Evolutionary conservation across 2,329 filamentous ascomycete species (phyloP), one percentile per base, ranked within the genome.

Genomic region (Fusarium sp.): DNA sequence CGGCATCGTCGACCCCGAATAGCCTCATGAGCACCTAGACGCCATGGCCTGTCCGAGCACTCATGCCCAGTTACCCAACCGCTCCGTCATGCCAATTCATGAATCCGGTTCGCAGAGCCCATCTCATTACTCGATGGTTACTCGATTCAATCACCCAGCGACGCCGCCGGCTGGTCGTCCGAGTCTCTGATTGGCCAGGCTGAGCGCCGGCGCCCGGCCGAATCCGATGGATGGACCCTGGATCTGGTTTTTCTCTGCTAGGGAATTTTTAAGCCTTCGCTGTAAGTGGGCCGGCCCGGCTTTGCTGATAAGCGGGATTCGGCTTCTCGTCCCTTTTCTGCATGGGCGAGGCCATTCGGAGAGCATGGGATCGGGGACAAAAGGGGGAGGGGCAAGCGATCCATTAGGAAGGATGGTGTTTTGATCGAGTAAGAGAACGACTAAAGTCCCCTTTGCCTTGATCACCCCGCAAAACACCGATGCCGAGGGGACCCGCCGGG

Each of bases 81-180:
- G n/a, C 16, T 41, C 52, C 30, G 28, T 53, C 41, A 46, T n/a
- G 34, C 3, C 11, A 28, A 36, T n/a, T 44, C 39, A 18, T 16
- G 13, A 27, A 44, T 36, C 23, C 15, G 23, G 37, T 46, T 55
- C 48, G 40, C 18, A 43, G 50, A 39, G 13, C 7, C 8, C 44
- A 71, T 48, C 39, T 44, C 44, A 76, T 83, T 83, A 82, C 81
- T 81, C 80, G 79, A 82, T 81, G 50, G 72, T 83, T 83, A 83
- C 82, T 84, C 82, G 82, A 84, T 83, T 64, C 71, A 83, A 84
- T 83, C 77, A 78, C 75, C 66, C 40, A 73, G 23, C 54, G 60
- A 48, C 69, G 57, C 66, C 65, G 53, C 60, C 65, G 60, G 73
- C 50, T 12, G 41, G 52, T 56, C 57, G 58, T 40, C 18, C 53